Conservation (phyloP, 2,329 filamentous ascomycete genomes). For the Aspergillus fructus region DNA sequence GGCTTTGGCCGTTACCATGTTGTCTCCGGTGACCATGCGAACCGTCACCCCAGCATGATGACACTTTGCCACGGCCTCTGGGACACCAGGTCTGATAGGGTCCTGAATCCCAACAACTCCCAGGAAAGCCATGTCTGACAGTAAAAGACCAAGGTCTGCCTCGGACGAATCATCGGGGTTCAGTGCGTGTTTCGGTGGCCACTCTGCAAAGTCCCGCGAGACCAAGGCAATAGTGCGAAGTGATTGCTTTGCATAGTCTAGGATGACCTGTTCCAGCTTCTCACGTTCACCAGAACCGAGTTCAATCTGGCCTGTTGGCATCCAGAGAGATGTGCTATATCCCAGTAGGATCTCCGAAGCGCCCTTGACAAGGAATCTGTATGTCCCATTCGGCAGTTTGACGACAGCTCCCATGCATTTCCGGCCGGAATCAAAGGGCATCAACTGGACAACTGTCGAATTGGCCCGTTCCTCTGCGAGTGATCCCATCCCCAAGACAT, state of each 20-base stretch:
- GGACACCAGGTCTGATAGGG: constrained; percentile 63
- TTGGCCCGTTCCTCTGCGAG: constrained; percentile 59
- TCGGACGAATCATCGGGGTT: constrained; percentile 61
- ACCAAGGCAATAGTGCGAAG: constrained; percentile 71
- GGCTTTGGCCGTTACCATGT: constrained; percentile 67
- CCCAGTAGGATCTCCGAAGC: constrained; percentile 36
- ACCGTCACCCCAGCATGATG: constrained; percentile 65
- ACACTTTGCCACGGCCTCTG: constrained; percentile 3
- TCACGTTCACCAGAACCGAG: not conserved
- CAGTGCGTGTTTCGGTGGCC: constrained; percentile 58
- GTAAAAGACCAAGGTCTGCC: constrained; percentile 64
- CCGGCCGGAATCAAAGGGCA: constrained; percentile 68
- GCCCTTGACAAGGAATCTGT: constrained; percentile 36
- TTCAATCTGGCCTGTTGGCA: constrained; percentile 10
- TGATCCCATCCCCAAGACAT: constrained; percentile 59
- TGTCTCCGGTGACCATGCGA: constrained; percentile 68
- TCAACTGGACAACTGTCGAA: constrained; percentile 59
- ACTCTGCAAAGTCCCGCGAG: constrained; percentile 67
- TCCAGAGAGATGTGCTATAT: constrained; percentile 19
- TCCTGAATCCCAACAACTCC: constrained; percentile 71
- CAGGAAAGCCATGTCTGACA: constrained; percentile 69
- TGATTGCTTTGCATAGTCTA: constrained; percentile 50
- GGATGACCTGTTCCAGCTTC: constrained; percentile 14
- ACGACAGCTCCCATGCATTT: constrained; percentile 54
- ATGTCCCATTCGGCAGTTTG: constrained; percentile 21